Percentiles rank a stretch among this genome's conserved stretches.
These are phyloP conservation scores for Coniophora puteana DNA, from an alignment of 1,284 basidiomycete genomes.

Conservation along the genomic window DNA sequence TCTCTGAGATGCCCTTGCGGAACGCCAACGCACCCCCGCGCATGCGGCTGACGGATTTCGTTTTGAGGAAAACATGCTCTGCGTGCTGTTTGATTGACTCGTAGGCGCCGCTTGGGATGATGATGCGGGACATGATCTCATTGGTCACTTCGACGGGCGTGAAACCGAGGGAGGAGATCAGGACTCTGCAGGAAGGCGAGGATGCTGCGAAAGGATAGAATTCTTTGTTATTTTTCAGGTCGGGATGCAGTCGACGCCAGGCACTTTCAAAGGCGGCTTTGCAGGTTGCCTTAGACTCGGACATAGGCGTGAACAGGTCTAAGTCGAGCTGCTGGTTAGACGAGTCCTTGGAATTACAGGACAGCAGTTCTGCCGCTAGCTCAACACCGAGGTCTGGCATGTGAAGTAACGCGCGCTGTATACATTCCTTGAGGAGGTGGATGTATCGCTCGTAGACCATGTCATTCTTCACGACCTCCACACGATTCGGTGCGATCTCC, in stretches of 20 bases:
- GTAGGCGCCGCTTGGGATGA: conserved; percentile 10
- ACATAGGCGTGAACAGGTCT: background rate
- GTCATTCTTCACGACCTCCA: conserved; percentile 6
- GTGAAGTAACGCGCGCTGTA: conserved; percentile 10
- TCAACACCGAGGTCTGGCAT: conserved; percentile 11
- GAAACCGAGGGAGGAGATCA: background rate
- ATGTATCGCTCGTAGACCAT: conserved; percentile 10
- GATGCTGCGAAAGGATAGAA: conserved; percentile 1
- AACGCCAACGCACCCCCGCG: conserved; percentile 10
- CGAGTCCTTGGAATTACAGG: background rate
- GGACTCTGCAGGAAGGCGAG: background rate
- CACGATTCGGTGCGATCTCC: conserved; percentile 6
- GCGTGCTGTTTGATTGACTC: conserved; percentile 8
- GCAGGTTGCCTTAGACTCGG: background rate
- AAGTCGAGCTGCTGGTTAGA: background rate
- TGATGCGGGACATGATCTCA: conserved; percentile 8
- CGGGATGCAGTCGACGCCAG: background rate
- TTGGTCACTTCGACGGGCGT: conserved; percentile 1
- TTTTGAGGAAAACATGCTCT: conserved; percentile 8
- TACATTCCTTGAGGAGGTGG: conserved; percentile 10
- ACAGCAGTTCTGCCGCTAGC: conserved; percentile 6
- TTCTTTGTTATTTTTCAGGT: conserved; percentile 7
- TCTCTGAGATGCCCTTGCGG: conserved; percentile 5
- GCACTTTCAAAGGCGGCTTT: background rate
- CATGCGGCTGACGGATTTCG: conserved; percentile 7